Evolutionary conservation across 345 rosid genomes (phyloP).

Genomic region (Citrus reticulata): DNA sequence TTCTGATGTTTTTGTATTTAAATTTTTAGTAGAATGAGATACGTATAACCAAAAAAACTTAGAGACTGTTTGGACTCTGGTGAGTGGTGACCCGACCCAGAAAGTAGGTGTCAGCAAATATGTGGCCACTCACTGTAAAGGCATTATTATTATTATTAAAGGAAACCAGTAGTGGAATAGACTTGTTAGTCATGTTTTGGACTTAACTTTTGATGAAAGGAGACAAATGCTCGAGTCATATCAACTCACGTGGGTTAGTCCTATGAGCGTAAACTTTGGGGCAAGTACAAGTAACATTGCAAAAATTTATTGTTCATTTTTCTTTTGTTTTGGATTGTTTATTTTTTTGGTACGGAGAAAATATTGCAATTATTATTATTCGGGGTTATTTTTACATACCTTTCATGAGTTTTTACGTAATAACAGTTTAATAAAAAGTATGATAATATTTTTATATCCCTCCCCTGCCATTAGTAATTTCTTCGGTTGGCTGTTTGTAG

Average conservation of each 20-base stretch:
- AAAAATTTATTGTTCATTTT: background rate
- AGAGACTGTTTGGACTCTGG: background rate
- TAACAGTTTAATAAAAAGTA: no score
- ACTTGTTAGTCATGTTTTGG: background rate
- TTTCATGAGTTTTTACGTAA: accelerated
- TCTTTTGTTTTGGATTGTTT: no score
- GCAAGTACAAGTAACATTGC: background rate
- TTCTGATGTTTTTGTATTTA: no score
- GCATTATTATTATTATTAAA: no score
- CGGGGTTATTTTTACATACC: no score
- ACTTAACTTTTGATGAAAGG: background rate
- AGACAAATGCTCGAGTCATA: slow-evolving; percentile 11
- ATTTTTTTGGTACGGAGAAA: background rate
- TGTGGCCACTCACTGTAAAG: background rate
- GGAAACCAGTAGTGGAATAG: no score
- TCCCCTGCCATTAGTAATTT: accelerated
- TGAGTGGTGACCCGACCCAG: background rate
- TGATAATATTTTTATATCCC: no score
- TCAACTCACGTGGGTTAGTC: slow-evolving; percentile 8
- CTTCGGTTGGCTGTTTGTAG: no score
- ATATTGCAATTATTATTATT: no score
- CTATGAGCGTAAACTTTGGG: background rate
- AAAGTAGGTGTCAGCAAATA: background rate
- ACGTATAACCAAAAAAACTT: no score
- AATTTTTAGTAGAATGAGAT: no score